Evolutionary conservation across 257 asterid genomes (phyloP), one percentile per base, ranked within the genome.

Genomic region (Mentha longifolia): DNA sequence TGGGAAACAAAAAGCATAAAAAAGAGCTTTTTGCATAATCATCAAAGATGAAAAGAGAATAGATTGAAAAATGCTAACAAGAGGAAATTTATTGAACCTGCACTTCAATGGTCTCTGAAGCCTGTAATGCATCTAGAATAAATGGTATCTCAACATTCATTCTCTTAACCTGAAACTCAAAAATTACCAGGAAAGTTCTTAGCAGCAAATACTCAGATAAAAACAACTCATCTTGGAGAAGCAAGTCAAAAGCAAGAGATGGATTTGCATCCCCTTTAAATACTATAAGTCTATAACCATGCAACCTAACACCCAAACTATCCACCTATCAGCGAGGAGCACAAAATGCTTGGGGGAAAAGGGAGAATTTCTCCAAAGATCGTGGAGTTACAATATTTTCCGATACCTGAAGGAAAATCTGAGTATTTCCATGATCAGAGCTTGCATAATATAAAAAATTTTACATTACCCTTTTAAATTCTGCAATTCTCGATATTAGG

Each of bases 41-140:
- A 66, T 46, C 30, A 57, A 51, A 50, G 58, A 59, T 54, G 46
- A 49, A 66, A 50, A 50, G 62, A 58, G 39, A 60, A 63, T 25
- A 22, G 15, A 58, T n/a, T 16, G 31, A 60, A 51, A 25, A 62
- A 69, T 33, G 58, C 28, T 9, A 49, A 70, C 42, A 41, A 79
- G 45, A 61, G 61, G 67, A 47, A 67, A 61, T 39, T 46, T 45
- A 73, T 52, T 63, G 43, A 54, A 95, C 99, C 98, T 84, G 83
- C 82, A 92, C 92, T 89, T 95, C 98, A 74, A 92, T 70, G 49
- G 91, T 82, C 79, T 76, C 85, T 74, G 99, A 95, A 72, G 81
- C 83, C 85, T 80, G 88, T 84, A 95, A 81, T 31, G 98, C 87
- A 67, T 87, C 89, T 60, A 88, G 66, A 72, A 95, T 95, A 74